Conservation (phyloP, 768 basidiomycete genomes). For the Xanthoconium stramineum region DNA sequence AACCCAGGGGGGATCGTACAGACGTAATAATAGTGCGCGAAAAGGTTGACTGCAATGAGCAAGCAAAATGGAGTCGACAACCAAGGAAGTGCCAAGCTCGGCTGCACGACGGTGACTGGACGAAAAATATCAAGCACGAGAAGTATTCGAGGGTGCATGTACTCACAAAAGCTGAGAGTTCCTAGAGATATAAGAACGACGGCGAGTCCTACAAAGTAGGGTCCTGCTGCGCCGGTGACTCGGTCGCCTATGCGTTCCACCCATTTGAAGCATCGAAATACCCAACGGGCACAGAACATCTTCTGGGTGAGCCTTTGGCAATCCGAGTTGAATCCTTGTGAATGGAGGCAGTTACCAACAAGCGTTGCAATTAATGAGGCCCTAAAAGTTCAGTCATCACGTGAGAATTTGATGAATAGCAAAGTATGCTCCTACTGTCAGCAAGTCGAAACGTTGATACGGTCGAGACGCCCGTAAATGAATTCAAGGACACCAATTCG, state of each 20-base stretch:
- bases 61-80: conserved; percentile 64
- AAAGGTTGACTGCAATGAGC: conserved; percentile 75
- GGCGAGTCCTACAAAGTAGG: conserved; percentile 65
- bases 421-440: too few relatives aligned
- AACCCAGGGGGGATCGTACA: conserved; percentile 81
- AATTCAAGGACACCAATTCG: too few relatives aligned
- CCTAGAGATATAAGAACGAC: conserved; percentile 67
- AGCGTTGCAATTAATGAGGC: neutral
- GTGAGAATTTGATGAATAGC: neutral
- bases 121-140: neutral
- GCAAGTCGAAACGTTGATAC: too few relatives aligned
- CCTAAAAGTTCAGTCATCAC: neutral
- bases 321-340: too few relatives aligned
- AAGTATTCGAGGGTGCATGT: neutral
- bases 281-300: conserved; percentile 28
- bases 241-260: conserved; percentile 75
- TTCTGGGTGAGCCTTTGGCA: neutral
- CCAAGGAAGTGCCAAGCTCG: conserved; percentile 56
- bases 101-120: conserved; percentile 76
- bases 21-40: conserved; percentile 82
- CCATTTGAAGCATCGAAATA: conserved; percentile 58
- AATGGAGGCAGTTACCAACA: neutral
- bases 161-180: conserved; percentile 78
- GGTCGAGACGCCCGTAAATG: too few relatives aligned
- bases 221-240: conserved; percentile 88